These are phyloP conservation scores for Quercus mongolica DNA, from an alignment of 306 rosid genomes.

Conservation along the genomic window DNA sequence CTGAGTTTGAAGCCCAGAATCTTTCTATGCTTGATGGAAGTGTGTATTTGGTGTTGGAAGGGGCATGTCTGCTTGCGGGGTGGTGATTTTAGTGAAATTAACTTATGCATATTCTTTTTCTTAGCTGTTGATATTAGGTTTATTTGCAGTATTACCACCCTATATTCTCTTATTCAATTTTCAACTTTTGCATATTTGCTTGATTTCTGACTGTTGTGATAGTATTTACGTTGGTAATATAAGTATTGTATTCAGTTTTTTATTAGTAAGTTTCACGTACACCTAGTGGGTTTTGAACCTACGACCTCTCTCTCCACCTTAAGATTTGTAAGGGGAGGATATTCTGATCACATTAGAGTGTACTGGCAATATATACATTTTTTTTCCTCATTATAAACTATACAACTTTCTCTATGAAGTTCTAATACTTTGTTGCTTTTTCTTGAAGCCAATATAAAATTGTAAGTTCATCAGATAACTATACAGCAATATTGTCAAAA, in stretches of 20 bases:
- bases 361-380: not conserved
- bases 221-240: not conserved
- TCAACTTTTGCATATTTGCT: not conserved
- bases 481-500: constrained; percentile 54
- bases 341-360: too few species aligned
- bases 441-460: constrained; percentile 73
- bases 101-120: not conserved
- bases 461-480: constrained; percentile 79
- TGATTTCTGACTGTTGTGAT: not conserved
- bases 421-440: constrained; percentile 24
- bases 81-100: too few species aligned
- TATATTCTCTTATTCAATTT: not conserved
- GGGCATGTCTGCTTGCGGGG: too few species aligned
- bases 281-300: not conserved
- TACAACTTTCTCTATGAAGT: not conserved
- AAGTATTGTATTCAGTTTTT: not conserved
- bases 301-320: too few species aligned
- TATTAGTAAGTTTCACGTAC: too few species aligned
- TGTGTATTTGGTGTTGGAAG: not conserved
- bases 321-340: too few species aligned
- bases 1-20: not conserved
- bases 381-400: not conserved
- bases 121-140: not conserved
- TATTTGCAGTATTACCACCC: not conserved
- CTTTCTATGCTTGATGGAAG: not conserved